phyloP scores from a whole-genome alignment of 1,284 basidiomycete species.

The Heterobasidion parviporum region DNA sequence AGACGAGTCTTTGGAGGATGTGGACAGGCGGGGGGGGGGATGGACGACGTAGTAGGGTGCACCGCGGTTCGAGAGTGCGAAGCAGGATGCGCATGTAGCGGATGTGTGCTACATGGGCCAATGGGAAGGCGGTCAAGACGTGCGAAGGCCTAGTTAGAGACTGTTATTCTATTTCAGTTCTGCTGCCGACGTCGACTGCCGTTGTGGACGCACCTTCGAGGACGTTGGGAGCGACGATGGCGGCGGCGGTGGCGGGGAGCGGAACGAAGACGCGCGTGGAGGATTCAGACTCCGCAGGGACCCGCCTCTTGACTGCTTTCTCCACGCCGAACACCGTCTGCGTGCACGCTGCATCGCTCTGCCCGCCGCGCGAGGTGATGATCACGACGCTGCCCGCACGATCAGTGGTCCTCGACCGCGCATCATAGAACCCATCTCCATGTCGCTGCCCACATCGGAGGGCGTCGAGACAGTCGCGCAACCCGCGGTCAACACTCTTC shows the following conservation, averaged over 20 bases:
- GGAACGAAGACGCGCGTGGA: not conserved
- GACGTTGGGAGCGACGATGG: not conserved
- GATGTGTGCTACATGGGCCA: not conserved
- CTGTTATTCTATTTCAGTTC: not conserved
- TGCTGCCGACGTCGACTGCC: not conserved
- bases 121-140: not conserved
- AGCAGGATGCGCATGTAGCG: not conserved
- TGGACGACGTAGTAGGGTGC: not conserved
- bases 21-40: not conserved
- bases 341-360: not conserved
- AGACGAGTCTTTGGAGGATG: not conserved
- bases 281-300: not conserved
- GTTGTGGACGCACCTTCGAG: not conserved
- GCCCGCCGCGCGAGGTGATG: not conserved
- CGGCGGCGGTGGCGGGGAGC: not conserved
- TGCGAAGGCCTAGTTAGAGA: not conserved
- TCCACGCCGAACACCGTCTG: not conserved
- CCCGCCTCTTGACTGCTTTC: not conserved
- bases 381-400: not conserved
- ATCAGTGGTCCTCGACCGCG: not conserved
- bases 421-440: not conserved
- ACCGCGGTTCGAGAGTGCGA: not conserved
- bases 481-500: conserved; percentile 57
- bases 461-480: conserved; percentile 39
- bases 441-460: not conserved